Conservation (phyloP, 2,329 filamentous ascomycete genomes). For the Penicillium crustosum region DNA sequence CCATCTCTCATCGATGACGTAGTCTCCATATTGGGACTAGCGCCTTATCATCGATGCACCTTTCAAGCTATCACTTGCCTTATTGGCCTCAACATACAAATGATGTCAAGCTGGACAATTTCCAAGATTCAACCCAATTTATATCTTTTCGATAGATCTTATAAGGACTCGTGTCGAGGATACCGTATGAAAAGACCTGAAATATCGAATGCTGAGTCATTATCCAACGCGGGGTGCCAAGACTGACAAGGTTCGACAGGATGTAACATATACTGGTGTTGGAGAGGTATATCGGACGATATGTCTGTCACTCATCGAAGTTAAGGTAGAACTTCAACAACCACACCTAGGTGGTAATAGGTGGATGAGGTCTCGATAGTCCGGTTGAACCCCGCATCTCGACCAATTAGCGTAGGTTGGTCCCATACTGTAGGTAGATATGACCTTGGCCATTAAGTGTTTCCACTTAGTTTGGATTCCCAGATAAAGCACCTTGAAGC, state of each 20-base stretch:
- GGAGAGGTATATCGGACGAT: background rate
- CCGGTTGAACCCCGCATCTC: background rate
- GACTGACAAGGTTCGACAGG: too few species aligned
- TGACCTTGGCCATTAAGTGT: background rate
- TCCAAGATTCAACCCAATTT: background rate
- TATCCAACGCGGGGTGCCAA: too few species aligned
- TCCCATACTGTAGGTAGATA: background rate
- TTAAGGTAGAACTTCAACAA: background rate
- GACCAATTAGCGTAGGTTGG: background rate
- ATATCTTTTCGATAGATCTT: background rate
- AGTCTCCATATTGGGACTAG: background rate
- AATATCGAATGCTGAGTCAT: background rate
- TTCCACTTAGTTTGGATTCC: background rate
- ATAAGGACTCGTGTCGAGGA: background rate
- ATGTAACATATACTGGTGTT: background rate
- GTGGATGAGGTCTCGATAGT: background rate
- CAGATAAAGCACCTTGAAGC: too few species aligned
- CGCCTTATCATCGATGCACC: background rate
- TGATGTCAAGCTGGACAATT: background rate
- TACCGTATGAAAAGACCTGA: too few species aligned
- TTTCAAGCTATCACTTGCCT: background rate
- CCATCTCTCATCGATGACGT: slow-evolving; percentile 5
- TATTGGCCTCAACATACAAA: background rate
- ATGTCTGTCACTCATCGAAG: fast-evolving
- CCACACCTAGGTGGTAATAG: background rate